Evolutionary conservation across 2,329 filamentous ascomycete species (phyloP), one percentile per base, ranked within the genome.

Genomic region (Fusarium odoratissimum): DNA sequence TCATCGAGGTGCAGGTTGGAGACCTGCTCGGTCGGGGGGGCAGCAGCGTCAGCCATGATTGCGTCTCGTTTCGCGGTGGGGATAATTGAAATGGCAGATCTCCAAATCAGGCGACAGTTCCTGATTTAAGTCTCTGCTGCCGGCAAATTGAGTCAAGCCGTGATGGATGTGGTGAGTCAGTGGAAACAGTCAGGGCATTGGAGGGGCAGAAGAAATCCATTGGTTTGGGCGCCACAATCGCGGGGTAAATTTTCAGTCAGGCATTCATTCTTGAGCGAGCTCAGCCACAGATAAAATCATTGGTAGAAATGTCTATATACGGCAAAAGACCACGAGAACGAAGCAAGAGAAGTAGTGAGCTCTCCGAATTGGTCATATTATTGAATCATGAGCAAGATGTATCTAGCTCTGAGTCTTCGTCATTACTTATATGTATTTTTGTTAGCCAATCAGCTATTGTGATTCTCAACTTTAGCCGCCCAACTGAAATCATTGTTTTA

Each of bases 1-100:
- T 97, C 94, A 83, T 99, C 96, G 56, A 96, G 89, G 83, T 95
- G 89, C 76, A 97, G 88, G 85, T 95, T 94, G 79, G 89, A 89
- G 75, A 91, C 83, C 73, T 89, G 87, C 72, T 84, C 84, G 60
- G 84, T 84, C 49, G 84, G 76, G 48, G 76, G 76, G 58, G 76
- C 80, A 73, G 81, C 79, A 65, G 79, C 78, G 70, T 78, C 79
- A 65, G 80, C 77, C 75, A 78, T 78, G 67, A 54, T 78, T 76
- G 68, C 64, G 76, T 71, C 49, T 74, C 64, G 65, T 58, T 37
- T 72, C 60, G 56, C 58, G 45, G 31, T 52, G 40, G 16, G 23
- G 25, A 21, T 46, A 46, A 59, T 55, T 48, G 52, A 37, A 31
- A 58, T 46, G 42, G 35, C 64, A 49, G 55, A 62, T 66, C 64